Evolutionary conservation across 1,284 basidiomycete species (phyloP).

Genomic region (Ganoderma resinaceum): DNA sequence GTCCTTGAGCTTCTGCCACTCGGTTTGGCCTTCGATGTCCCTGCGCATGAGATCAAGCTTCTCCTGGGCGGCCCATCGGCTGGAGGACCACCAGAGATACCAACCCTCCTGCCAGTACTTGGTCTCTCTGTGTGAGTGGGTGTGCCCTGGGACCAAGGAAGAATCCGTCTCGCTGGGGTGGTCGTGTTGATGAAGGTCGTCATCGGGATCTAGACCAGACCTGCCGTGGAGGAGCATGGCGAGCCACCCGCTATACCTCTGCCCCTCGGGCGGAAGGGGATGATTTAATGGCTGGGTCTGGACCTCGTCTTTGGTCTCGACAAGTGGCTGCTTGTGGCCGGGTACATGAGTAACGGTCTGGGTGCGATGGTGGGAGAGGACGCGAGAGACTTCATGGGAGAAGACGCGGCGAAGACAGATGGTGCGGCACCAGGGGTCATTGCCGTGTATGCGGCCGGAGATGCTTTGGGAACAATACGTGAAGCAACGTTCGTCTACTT

Average conservation of each 20-base stretch:
- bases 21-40: constrained; percentile 58
- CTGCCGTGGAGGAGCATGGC: constrained; percentile 26
- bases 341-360: constrained; percentile 23
- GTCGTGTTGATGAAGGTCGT: constrained; percentile 9
- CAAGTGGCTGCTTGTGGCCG: constrained; percentile 17
- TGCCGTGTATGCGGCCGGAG: constrained; percentile 59
- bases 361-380: constrained; percentile 46
- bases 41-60: constrained; percentile 65
- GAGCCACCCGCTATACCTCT: constrained; percentile 42
- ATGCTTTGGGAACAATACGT: constrained; percentile 75
- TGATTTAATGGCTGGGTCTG: constrained; percentile 52
- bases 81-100: constrained; percentile 74
- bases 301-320: constrained; percentile 22
- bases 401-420: constrained; percentile 78
- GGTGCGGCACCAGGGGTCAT: constrained; percentile 68
- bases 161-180: constrained; percentile 15
- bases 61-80: constrained; percentile 58
- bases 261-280: constrained; percentile 69
- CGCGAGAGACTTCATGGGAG: constrained; percentile 70
- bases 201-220: constrained; percentile 3
- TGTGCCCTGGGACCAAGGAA: constrained; percentile 36
- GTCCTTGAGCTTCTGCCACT: constrained; percentile 49
- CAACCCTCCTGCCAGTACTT: constrained; percentile 72
- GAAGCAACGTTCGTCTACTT: constrained; percentile 76
- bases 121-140: constrained; percentile 37